These are phyloP conservation scores for Fusarium kyushuense DNA, from an alignment of 2,329 filamentous ascomycete species.

Conservation along the genomic window DNA sequence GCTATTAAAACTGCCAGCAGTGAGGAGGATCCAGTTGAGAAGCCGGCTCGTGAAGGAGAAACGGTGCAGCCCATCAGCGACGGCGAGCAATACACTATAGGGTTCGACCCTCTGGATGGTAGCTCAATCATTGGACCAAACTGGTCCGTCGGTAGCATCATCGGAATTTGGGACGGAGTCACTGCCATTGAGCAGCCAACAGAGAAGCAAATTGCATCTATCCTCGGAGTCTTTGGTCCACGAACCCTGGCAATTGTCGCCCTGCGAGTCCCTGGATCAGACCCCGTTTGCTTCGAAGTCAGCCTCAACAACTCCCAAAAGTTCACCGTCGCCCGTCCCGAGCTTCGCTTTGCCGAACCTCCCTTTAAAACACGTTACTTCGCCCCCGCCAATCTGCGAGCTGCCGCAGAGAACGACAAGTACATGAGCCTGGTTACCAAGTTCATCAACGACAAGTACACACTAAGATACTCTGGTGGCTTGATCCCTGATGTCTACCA, in stretches of 20 bases:
- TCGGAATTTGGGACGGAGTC: constrained; percentile 68
- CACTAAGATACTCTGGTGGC: constrained; percentile 70
- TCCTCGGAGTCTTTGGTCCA: constrained; percentile 67
- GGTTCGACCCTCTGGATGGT: constrained; percentile 73
- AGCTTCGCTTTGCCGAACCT: constrained; percentile 54
- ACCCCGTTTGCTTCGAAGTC: constrained; percentile 64
- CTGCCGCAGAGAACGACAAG: constrained; percentile 62
- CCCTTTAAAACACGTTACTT: constrained; percentile 68
- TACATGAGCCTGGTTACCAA: constrained; percentile 64
- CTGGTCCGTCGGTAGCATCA: constrained; percentile 70
- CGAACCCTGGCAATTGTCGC: constrained; percentile 68
- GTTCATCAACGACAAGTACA: constrained; percentile 67
- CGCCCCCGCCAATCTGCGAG: constrained; percentile 71
- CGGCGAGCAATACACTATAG: constrained; percentile 66
- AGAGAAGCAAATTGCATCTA: constrained; percentile 59
- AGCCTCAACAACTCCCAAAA: constrained; percentile 52
- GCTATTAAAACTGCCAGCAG: constrained; percentile 65
- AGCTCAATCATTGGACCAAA: constrained; percentile 70
- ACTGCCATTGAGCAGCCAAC: constrained; percentile 59
- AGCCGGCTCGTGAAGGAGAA: constrained; percentile 36
- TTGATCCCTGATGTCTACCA: constrained; percentile 72
- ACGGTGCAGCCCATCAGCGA: not conserved
- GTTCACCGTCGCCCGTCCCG: constrained; percentile 56
- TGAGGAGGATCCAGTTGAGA: constrained; percentile 71
- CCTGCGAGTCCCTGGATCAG: constrained; percentile 58